Base-by-base conservation (phyloP, 2,329 filamentous ascomycete genomes). In the Leptographium lundbergii region DNA sequence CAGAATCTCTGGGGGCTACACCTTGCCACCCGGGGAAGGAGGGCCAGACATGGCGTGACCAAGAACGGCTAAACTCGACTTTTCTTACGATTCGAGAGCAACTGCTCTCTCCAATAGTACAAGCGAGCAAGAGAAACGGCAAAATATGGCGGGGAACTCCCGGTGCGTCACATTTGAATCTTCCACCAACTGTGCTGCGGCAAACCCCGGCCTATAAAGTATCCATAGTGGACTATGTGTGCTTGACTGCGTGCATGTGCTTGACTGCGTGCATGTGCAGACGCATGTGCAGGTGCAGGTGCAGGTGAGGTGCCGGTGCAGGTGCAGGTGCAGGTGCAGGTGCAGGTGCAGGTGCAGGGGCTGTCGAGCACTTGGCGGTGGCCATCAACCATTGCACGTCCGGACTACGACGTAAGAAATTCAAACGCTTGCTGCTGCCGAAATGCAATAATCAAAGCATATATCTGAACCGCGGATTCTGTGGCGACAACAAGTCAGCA, bases 391-490 rank as follows among this genome's bases (percentile, higher is more conserved):
- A 19, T 22, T 45, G 7, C 19, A 45, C 19, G n/a, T n/a, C n/a
- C n/a, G 42, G 42, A 19, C 42, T 19, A n/a, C 17, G 42, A 11
- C 10, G n/a, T 24, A 36, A 22, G 6, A 2, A 34, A 34, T 9
- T 34, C 2, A 34, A 34, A 34, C 6, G 32, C 32, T 34, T 6
- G 32, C 32, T n/a, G 36, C 36, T 45, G 42, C 17, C 17, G 42
- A 27, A 51, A 25, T 51, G 24, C 27, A 32, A 52, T n/a, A n/a
- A 36, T 58, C n/a, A 58, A 39, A 47, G 52, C 39, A 54, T 51
- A 48, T 58, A 58, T n/a, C 57, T 51, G 51, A 58, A 58, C 10
- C 51, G 57, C 2, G 57, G 57, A 19, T 58, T 54, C 51, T 57
- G 48, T 19, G 13, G 19, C 17, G 1, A 13, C 10, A 11, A 19